Percentiles rank a stretch among this genome's conserved stretches.
These are phyloP conservation scores for Naganishia albida DNA, from an alignment of 1,284 basidiomycete species.

Conservation along the genomic window DNA sequence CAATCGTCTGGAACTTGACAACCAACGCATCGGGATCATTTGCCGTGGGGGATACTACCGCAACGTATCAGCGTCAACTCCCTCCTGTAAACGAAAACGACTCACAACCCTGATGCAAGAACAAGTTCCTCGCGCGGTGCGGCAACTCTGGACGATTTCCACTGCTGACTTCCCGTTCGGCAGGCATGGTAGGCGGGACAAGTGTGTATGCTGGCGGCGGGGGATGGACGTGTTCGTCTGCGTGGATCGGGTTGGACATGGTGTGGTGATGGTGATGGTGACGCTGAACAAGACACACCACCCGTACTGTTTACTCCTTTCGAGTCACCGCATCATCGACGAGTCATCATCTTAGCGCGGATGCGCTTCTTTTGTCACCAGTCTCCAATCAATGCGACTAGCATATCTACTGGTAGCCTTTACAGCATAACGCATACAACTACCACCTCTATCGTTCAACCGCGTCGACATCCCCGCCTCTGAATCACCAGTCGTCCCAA, in stretches of 20 bases:
- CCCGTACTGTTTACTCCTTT: neutral
- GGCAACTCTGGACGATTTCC: conserved; percentile 27
- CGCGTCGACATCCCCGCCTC: conserved; percentile 2
- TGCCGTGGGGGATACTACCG: conserved; percentile 30
- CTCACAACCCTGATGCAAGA: conserved; percentile 22
- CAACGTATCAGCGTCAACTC: neutral
- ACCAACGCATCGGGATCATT: conserved; percentile 49
- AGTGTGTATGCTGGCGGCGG: conserved; percentile 21
- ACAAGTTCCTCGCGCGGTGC: conserved; percentile 26
- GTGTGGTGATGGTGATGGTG: neutral
- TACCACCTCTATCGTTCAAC: neutral
- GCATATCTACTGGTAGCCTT: neutral
- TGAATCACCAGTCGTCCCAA: conserved; percentile 11
- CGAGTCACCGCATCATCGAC: neutral
- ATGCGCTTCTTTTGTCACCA: neutral
- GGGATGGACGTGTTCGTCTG: neutral
- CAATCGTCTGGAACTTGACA: conserved; percentile 81
- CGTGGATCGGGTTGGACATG: neutral
- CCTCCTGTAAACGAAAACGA: neutral
- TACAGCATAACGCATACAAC: neutral
- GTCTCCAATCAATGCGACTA: neutral
- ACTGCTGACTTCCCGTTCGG: neutral
- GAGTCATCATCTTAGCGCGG: neutral
- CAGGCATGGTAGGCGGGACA: conserved; percentile 14
- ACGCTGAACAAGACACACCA: neutral